Evolutionary conservation across 2,329 filamentous ascomycete species (phyloP).

Genomic region (Hortaea werneckii): DNA sequence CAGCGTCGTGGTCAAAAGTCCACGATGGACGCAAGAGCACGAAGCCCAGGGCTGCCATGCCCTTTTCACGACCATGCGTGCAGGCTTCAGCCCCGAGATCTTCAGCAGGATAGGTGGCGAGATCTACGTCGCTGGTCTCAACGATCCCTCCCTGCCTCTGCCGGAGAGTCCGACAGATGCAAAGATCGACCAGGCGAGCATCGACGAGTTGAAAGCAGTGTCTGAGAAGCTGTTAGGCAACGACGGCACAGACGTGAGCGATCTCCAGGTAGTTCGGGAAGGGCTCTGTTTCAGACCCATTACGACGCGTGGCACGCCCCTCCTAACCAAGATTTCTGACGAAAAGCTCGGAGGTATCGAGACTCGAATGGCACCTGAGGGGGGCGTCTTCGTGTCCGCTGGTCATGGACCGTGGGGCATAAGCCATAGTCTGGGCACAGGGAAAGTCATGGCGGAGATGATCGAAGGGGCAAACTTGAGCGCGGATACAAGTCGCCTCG

Average conservation of each 20-base stretch:
- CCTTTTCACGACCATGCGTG: slow-evolving; percentile 52
- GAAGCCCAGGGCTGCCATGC: slow-evolving; percentile 50
- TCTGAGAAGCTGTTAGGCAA: slow-evolving; percentile 41
- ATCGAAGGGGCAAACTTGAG: slow-evolving; percentile 39
- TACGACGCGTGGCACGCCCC: slow-evolving; percentile 52
- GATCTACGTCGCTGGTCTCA: slow-evolving; percentile 65
- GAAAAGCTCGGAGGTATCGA: slow-evolving; percentile 42
- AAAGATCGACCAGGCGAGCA: slow-evolving; percentile 36
- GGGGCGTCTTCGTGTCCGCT: slow-evolving; percentile 60
- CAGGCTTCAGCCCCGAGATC: slow-evolving; percentile 58
- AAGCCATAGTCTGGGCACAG: slow-evolving; percentile 51
- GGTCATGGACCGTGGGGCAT: slow-evolving; percentile 70
- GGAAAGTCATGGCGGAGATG: slow-evolving; percentile 61
- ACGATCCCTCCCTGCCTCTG: slow-evolving; percentile 50
- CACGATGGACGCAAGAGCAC: slow-evolving; percentile 41
- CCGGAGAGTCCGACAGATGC: slow-evolving; percentile 46
- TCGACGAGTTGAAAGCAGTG: slow-evolving; percentile 41
- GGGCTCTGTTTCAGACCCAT: slow-evolving; percentile 66
- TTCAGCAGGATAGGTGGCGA: slow-evolving; percentile 58
- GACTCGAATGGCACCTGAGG: slow-evolving; percentile 34
- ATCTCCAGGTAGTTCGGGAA: slow-evolving; percentile 53
- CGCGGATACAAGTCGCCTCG: slow-evolving; percentile 49
- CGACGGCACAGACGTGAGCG: slow-evolving; percentile 26
- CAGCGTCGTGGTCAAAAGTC: slow-evolving; percentile 56
- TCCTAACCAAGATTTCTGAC: slow-evolving; percentile 51